Evolutionary conservation across 371 early-diverging fungal genomes (phyloP).

Genomic region (Rhizopus delemar): DNA sequence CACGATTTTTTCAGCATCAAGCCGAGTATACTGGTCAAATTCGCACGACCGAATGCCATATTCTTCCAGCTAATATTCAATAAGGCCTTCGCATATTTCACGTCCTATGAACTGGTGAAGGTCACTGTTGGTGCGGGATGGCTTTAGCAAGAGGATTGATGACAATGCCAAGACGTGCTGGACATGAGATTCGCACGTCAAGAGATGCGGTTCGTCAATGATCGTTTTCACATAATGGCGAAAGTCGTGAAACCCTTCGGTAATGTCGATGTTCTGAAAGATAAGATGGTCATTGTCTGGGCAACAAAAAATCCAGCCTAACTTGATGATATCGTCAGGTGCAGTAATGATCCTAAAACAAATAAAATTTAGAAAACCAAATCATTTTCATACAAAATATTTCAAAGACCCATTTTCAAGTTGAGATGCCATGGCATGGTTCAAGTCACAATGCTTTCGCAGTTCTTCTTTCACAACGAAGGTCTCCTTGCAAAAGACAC

Average conservation of each 20-base stretch:
- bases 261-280: conserved; percentile 16
- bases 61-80: conserved; percentile 6
- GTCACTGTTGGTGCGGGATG: conserved; percentile 13
- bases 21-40: conserved; percentile 11
- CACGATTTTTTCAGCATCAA: conserved; percentile 14
- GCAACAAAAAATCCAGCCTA: conserved; percentile 9
- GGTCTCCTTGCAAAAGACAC: too few species aligned
- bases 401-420: conserved; percentile 12
- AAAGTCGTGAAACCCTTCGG: conserved; percentile 14
- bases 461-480: conserved; percentile 15
- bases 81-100: conserved; percentile 12
- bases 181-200: conserved; percentile 12
- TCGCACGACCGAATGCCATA: conserved; percentile 11
- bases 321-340: conserved; percentile 13
- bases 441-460: conserved; percentile 21
- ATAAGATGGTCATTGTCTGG: conserved; percentile 16
- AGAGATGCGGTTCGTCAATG: conserved; percentile 7
- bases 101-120: conserved; percentile 12
- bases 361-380: conserved; percentile 14
- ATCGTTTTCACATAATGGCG: conserved; percentile 12
- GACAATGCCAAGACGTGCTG: conserved; percentile 18
- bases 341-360: conserved; percentile 14
- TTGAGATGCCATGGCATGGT: conserved; percentile 16
- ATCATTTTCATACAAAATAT: conserved; percentile 13
- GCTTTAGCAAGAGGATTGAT: conserved; percentile 16